phyloP scores from a whole-genome alignment of 192 early-diverging fungal genomes.

The Allomyces macrogynus region DNA sequence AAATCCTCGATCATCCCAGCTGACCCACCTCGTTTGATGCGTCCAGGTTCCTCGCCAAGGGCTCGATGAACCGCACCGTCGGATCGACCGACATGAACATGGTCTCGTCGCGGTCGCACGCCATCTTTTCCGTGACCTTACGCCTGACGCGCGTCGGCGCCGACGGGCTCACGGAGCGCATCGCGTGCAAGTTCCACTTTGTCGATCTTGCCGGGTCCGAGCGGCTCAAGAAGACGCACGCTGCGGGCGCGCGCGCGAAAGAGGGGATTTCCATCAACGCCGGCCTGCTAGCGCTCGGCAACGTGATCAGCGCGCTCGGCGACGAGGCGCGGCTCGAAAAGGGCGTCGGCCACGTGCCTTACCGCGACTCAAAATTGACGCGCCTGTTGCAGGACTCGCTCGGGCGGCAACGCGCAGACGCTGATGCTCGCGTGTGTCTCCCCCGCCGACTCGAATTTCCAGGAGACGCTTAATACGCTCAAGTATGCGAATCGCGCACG shows the following conservation, averaged over 20 bases:
- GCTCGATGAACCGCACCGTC: constrained; percentile 60
- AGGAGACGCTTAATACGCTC: constrained; percentile 86
- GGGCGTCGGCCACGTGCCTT: constrained; percentile 55
- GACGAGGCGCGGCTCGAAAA: constrained; percentile 22
- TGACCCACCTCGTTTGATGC: too few relatives aligned
- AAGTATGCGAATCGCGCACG: constrained; percentile 89
- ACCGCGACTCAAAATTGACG: constrained; percentile 92
- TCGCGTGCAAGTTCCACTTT: constrained; percentile 89
- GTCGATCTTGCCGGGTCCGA: constrained; percentile 97
- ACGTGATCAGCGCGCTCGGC: constrained; percentile 91
- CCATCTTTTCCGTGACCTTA: constrained; percentile 83
- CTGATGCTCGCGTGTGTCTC: constrained; percentile 91
- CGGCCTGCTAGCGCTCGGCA: constrained; percentile 84
- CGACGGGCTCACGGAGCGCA: constrained; percentile 2
- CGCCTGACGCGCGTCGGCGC: constrained; percentile 13
- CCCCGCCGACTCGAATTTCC: constrained; percentile 61
- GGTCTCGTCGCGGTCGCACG: constrained; percentile 82
- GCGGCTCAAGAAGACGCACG: constrained; percentile 76
- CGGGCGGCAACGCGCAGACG: constrained; percentile 86
- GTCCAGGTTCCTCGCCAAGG: constrained; percentile 31
- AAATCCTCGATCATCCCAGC: too few relatives aligned
- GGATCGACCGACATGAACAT: constrained; percentile 97
- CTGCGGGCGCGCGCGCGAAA: constrained; percentile 75
- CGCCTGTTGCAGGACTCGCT: constrained; percentile 86
- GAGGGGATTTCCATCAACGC: constrained; percentile 97